These are phyloP conservation scores for Wickerhamomyces hampshirensis DNA, from an alignment of 805 yeast species.

Conservation along the genomic window DNA sequence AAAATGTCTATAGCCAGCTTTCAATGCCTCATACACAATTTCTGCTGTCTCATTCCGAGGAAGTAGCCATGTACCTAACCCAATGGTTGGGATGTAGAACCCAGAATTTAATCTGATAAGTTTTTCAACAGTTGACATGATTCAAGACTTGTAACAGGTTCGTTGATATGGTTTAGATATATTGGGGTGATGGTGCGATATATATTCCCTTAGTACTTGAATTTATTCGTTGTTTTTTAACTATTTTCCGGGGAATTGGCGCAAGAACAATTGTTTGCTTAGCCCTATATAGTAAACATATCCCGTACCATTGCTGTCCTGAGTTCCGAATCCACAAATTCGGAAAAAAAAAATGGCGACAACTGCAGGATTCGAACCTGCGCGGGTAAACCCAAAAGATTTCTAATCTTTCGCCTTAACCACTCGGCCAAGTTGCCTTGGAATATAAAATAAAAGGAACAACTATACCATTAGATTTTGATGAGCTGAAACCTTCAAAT, in stretches of 20 bases:
- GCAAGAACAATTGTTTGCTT: too few relatives aligned
- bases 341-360: slow-evolving; percentile 41
- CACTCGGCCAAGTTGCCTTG: slow-evolving; percentile 55
- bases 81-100: slow-evolving; percentile 48
- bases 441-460: too few relatives aligned
- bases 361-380: slow-evolving; percentile 73
- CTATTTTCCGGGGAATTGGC: too few relatives aligned
- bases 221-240: too few relatives aligned
- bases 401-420: slow-evolving; percentile 63
- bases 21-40: slow-evolving; percentile 52
- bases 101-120: slow-evolving; percentile 44
- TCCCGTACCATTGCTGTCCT: too few relatives aligned
- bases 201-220: too few relatives aligned
- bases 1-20: slow-evolving; percentile 66
- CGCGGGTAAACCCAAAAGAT: slow-evolving; percentile 59
- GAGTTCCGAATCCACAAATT: neutral
- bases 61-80: slow-evolving; percentile 48
- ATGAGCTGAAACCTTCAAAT: too few relatives aligned
- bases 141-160: neutral
- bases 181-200: too few relatives aligned
- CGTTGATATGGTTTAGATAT: too few relatives aligned
- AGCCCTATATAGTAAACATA: too few relatives aligned
- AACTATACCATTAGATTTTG: too few relatives aligned
- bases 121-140: slow-evolving; percentile 7
- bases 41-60: slow-evolving; percentile 34